phyloP scores from a whole-genome alignment of 2,329 filamentous ascomycete species.

The Phialophora expanda region DNA sequence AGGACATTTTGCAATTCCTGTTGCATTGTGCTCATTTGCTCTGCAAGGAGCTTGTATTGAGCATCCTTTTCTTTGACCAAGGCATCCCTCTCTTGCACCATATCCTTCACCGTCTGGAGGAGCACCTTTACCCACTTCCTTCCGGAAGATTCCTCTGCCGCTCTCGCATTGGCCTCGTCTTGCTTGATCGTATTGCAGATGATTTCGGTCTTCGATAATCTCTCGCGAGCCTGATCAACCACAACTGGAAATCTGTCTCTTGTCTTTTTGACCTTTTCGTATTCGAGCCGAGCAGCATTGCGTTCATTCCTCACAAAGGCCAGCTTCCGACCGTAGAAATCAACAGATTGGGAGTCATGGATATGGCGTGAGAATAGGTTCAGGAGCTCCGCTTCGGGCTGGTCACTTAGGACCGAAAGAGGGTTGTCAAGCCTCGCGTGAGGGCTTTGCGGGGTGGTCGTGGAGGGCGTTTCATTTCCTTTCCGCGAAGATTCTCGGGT shows the following conservation, averaged over 20 bases:
- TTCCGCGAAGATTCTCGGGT: neutral
- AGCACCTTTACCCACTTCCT: constrained; percentile 14
- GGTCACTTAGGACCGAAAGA: neutral
- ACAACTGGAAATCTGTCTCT: constrained; percentile 21
- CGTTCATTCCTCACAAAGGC: constrained; percentile 1
- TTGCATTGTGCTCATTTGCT: constrained; percentile 3
- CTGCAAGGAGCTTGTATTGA: neutral
- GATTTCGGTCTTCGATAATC: constrained; percentile 10
- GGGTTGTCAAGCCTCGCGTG: neutral
- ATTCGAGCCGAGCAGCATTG: constrained; percentile 8
- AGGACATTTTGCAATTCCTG: neutral
- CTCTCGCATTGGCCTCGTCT: constrained; percentile 2
- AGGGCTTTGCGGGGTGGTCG: neutral
- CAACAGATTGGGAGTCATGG: neutral
- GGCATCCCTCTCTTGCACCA: neutral
- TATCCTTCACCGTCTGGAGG: constrained; percentile 1
- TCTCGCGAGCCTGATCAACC: constrained; percentile 21
- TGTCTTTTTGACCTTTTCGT: constrained; percentile 14
- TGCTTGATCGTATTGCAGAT: constrained; percentile 10
- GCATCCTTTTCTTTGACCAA: constrained; percentile 6
- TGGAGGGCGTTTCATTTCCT: neutral
- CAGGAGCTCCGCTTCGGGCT: constrained; percentile 8
- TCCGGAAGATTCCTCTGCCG: constrained; percentile 2
- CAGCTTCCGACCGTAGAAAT: constrained; percentile 9
- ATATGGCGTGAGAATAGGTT: constrained; percentile 10